Evolutionary conservation across 306 rosid genomes (phyloP).

Genomic region (Comarum palustre): DNA sequence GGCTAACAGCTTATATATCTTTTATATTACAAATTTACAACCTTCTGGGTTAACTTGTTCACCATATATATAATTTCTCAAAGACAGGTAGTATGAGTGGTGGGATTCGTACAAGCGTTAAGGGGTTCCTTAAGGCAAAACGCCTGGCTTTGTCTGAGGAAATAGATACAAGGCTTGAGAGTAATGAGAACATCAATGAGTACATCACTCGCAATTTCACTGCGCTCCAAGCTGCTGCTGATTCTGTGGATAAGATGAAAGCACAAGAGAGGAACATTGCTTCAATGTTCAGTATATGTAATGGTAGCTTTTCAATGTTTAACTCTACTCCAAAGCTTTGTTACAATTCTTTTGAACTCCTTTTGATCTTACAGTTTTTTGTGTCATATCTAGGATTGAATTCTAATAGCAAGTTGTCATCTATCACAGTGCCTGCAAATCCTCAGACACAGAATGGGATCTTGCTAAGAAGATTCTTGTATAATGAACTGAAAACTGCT

Average conservation of each 20-base stretch:
- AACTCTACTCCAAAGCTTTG: neutral
- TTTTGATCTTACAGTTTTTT: neutral
- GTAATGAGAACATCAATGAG: neutral
- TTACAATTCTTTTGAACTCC: neutral
- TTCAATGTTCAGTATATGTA: neutral
- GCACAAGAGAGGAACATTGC: neutral
- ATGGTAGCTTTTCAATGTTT: neutral
- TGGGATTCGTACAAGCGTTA: neutral
- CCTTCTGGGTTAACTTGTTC: neutral
- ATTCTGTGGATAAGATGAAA: neutral
- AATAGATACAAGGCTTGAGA: neutral
- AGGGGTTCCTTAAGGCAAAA: neutral
- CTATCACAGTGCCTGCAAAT: neutral
- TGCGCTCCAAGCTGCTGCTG: neutral
- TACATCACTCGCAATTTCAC: neutral
- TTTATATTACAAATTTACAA: neutral
- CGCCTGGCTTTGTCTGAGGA: neutral
- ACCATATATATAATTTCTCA: neutral
- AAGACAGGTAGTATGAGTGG: neutral
- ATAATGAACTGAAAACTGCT: neutral
- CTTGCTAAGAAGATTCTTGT: neutral
- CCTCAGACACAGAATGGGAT: neutral
- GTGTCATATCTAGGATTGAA: neutral
- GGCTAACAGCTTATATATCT: too few species aligned
- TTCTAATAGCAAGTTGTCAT: slow-evolving; percentile 2